phyloP scores from a whole-genome alignment of 208 protist genomes.

The Trypanosoma platydactyli region DNA sequence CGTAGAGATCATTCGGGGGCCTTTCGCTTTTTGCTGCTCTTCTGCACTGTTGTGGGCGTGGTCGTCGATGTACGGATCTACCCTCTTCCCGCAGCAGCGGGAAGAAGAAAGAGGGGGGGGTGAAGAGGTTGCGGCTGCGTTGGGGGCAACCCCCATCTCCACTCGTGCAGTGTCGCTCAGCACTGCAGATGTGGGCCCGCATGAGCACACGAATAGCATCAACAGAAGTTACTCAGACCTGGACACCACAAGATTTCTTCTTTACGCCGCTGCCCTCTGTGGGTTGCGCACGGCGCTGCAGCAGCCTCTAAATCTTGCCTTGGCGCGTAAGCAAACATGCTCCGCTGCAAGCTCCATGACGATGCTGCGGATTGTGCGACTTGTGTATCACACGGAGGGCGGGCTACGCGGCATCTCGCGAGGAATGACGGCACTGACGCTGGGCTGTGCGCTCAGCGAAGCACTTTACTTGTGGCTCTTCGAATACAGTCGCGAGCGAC shows the following conservation, averaged over 20 bases:
- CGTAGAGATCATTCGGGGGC: slow-evolving; percentile 1
- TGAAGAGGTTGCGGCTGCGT: too few species aligned
- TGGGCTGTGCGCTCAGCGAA: slow-evolving; percentile 77
- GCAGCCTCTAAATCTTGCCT: slow-evolving; percentile 82
- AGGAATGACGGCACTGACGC: slow-evolving; percentile 60
- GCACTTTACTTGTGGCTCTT: slow-evolving; percentile 78
- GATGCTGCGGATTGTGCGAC: slow-evolving; percentile 40
- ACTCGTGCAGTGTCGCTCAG: neutral
- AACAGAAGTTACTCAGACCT: slow-evolving; percentile 78
- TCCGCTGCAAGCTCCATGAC: slow-evolving; percentile 26
- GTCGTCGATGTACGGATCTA: slow-evolving; percentile 2
- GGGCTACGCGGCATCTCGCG: slow-evolving; percentile 48
- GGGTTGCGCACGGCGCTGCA: slow-evolving; percentile 67
- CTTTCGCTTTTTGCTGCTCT: slow-evolving; percentile 13
- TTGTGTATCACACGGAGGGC: slow-evolving; percentile 54
- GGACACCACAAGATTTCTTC: slow-evolving; percentile 46
- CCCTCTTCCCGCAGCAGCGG: neutral
- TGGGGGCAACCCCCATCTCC: neutral
- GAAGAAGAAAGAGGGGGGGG: too few species aligned
- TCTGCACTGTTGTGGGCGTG: neutral
- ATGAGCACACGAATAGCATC: slow-evolving; percentile 81
- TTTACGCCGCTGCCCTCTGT: slow-evolving; percentile 65
- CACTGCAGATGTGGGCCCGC: slow-evolving; percentile 10
- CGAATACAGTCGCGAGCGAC: slow-evolving; percentile 66
- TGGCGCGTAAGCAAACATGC: slow-evolving; percentile 77